Evolutionary conservation across 2,329 filamentous ascomycete species (phyloP).

Genomic region (Hypoxylon sp.): DNA sequence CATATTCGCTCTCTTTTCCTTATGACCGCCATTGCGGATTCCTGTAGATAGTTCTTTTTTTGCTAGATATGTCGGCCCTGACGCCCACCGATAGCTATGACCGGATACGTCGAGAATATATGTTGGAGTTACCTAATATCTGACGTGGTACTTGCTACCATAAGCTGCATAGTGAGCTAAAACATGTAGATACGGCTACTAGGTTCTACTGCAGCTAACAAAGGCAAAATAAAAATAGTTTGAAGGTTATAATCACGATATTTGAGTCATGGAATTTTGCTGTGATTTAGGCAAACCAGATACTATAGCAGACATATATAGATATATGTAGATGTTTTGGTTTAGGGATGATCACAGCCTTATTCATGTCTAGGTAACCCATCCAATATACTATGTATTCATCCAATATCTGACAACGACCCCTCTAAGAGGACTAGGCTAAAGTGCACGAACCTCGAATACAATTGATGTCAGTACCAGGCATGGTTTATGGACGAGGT

Average conservation of each 20-base stretch:
- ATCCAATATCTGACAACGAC: neutral
- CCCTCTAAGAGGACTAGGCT: neutral
- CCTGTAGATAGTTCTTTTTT: slow-evolving; percentile 44
- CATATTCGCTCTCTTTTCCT: slow-evolving; percentile 42
- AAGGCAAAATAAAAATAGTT: neutral
- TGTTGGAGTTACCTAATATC: slow-evolving; percentile 17
- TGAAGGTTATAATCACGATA: neutral
- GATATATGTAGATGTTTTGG: neutral
- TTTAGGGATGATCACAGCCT: neutral
- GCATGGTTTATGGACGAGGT: neutral
- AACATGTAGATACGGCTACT: neutral
- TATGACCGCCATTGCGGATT: slow-evolving; percentile 34
- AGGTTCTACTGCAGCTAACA: slow-evolving; percentile 1
- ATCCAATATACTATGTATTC: neutral
- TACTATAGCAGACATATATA: neutral
- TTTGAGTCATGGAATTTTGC: neutral
- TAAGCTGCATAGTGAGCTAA: slow-evolving; percentile 1
- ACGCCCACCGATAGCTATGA: slow-evolving; percentile 25
- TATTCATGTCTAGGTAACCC: neutral
- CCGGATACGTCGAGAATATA: slow-evolving; percentile 41
- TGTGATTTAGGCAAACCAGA: neutral
- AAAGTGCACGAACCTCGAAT: neutral
- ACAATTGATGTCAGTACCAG: neutral
- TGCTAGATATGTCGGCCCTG: slow-evolving; percentile 34
- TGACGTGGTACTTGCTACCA: neutral